Evolutionary conservation across 768 basidiomycete species (phyloP), one percentile per base, ranked within the genome.

Genomic region (Termitomyces sp.): DNA sequence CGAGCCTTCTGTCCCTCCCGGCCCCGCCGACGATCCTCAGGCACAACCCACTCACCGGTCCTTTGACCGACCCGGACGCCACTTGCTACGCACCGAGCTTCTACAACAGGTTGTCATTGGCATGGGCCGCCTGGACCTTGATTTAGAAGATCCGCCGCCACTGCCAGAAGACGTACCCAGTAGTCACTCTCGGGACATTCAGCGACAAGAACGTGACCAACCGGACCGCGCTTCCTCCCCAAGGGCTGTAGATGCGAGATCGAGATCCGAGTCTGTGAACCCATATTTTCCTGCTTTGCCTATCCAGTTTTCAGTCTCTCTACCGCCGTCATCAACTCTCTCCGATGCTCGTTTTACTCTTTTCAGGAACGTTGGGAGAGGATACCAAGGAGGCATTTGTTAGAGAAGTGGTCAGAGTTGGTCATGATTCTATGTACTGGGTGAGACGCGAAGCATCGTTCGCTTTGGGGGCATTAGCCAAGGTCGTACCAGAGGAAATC

Each of bases 51-150:
- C 51, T 35, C 48, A 70, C 38, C 81, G 80, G 8, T 70, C 81
- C 1, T 86, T 91, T 67, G 79, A 79, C 5, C 65, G 52, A 41
- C 64, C 71, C 21, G 84, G 91, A 62, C 75, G 87, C 55, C 73
- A 73, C 5, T 71, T 91, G 67, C 83, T 97, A 60, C 86, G 90
- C 64, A 79, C 83, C 33, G 94, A 96, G 71, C 79, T 98, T 43
- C 67, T 96, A 7, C 80, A 89, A 54, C 91, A 92, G 37, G 86
- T 98, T 60, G 86, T 96, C 54, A 86, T 97, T 52, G 94, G 93
- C 31, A 89, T 98, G 78, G 91, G 91, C 9, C 77, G 85, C 21
- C 76, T 98, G 3, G 80, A 79, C 62, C 71, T 76, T 23, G 70
- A 74, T 53, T 45, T 62, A 17, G 66, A 71, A 15, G 62, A 67